Evolutionary conservation across 805 yeast genomes (phyloP), one percentile per base, ranked within the genome.

Genomic region (Metschnikowia kunwiensis): DNA sequence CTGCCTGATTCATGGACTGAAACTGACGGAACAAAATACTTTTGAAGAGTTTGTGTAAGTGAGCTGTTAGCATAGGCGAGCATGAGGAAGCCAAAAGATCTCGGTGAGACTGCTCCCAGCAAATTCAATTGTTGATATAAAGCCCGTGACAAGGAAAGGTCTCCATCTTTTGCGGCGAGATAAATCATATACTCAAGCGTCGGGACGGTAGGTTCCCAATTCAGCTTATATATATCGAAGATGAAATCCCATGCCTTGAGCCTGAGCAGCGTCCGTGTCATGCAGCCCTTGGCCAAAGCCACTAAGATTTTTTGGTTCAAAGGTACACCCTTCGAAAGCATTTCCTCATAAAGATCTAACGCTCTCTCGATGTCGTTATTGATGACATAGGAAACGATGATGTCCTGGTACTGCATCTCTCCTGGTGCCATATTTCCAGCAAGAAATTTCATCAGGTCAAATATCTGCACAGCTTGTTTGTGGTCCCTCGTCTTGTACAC

Each of bases 401-500:
- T 76, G 5, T 83, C 75, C 40, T 81, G 78, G 57, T 88, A 93
- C 1, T 88, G 76, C 12, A 62, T 59, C 0, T 75, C 51, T 31
- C 79, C 83, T 0, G 97, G 96, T 32, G 76, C 72, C 11, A 88
- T 77, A 18, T 67, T 63, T 4, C 67, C 52, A 1, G 93, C 78
- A 47, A 82, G 57, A 55, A 86, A 91, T 54, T 87, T 91, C 88
- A 93, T 79, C 43, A 86, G 77, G 46, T 82, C 87, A 60, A 93
- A 93, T 2, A 85, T 65, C 29, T 78, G 78, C 38, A 75, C 73
- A 0, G 95, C 95, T 43, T 82, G 78, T 12, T 65, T 57, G 42
- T 69, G 76, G 36, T 75, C 74, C 39, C 54, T 63, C 34, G 69
- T 52, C 36, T 75, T 68, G 42, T 65, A 68, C 5, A 79, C 77